Conservation (phyloP, 1,284 basidiomycete genomes). For the Sanghuangporus baumii region DNA sequence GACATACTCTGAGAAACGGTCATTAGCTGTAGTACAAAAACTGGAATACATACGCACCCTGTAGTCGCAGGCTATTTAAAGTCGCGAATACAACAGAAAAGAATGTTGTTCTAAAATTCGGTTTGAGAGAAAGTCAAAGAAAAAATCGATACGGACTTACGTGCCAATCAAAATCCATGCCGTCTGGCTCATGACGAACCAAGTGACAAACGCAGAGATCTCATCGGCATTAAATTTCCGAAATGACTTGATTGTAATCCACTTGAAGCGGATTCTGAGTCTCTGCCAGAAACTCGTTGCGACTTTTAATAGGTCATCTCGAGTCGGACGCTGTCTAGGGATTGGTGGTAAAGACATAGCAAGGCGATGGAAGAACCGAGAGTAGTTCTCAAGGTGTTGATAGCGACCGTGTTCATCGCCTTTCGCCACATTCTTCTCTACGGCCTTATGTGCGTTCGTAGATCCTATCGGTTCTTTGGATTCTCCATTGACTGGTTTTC, state of each 20-base stretch:
- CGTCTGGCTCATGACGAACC: constrained; percentile 92
- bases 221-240: constrained; percentile 96
- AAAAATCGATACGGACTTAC: constrained; percentile 42
- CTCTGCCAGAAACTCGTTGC: constrained; percentile 90
- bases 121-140: constrained; percentile 3
- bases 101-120: constrained; percentile 75
- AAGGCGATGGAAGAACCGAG: constrained; percentile 72
- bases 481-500: neutral
- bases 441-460: neutral
- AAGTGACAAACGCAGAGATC: constrained; percentile 92
- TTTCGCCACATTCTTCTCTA: neutral
- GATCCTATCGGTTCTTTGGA: neutral
- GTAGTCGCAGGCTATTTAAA: constrained; percentile 85
- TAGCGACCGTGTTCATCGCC: constrained; percentile 15
- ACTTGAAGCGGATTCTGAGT: constrained; percentile 89
- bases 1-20: constrained; percentile 62
- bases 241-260: constrained; percentile 96
- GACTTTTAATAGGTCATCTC: constrained; percentile 83
- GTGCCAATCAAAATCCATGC: constrained; percentile 93
- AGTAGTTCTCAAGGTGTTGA: constrained; percentile 63
- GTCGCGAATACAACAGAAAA: constrained; percentile 90
- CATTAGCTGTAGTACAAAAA: neutral
- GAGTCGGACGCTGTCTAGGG: constrained; percentile 64
- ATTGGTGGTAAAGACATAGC: constrained; percentile 70
- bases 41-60: constrained; percentile 48